Base-by-base conservation (phyloP, 495 filamentous ascomycete genomes). In the Ramalina intermedia region DNA sequence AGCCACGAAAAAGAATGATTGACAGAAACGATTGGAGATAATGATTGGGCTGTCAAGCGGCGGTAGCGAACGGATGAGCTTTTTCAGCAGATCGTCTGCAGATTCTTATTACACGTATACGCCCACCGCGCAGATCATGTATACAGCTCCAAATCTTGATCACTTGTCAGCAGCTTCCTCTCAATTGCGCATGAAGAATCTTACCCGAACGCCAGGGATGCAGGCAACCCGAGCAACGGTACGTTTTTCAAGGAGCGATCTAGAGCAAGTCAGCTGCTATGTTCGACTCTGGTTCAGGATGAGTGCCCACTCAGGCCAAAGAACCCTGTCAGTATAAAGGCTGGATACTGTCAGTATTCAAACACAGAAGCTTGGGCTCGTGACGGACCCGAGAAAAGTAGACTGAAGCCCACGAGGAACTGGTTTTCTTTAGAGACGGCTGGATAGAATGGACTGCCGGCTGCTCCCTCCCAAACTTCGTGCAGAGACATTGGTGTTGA, bases 51-150 rank as follows among this genome's bases (percentile, higher is more conserved):
- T 7, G 29, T 33, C 29, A 33, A 33, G 29, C 7, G 3, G 7
- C 29, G 12, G 7, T 13, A 33, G 29, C 8, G 8, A 7, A 33
- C 29, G 8, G 29, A 33, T 9, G 29, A 33, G 29, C 29, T 33
- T 9, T 33, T 24, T 33, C 8, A 7, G 6, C 12, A 33, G 29
- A 7, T 8, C 8, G 29, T 33, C 12, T 13, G 29, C 29, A 11
- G 29, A 8, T 33, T 33, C 62, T 48, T 29, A 20, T 71, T 80
- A 98, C 66, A 98, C 91, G 80, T 98, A 98, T 61, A 98, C 93
- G 60, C 91, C 91, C 62, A 88, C 91, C 20, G 87, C 91, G 66
- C 91, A 98, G 62, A 98, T 96, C 81, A 94, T 90, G 72, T 86
- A 94, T 18, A 96, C 87, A 41, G 90, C 84, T 53, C 93, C 91